phyloP scores from a whole-genome alignment of 2,329 filamentous ascomycete species.

The Exophiala sp. region DNA sequence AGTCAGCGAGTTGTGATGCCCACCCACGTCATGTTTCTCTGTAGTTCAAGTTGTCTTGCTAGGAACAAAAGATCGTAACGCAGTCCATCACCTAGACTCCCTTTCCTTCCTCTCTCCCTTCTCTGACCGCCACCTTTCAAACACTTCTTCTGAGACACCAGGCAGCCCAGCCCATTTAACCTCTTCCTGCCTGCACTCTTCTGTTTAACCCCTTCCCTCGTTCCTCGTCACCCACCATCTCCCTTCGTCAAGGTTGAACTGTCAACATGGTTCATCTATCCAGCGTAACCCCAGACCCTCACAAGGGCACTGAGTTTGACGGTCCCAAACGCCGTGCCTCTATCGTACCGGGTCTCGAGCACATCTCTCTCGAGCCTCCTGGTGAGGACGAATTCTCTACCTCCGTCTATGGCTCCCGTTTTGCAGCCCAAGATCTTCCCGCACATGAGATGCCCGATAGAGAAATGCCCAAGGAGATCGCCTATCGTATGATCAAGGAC shows the following conservation, averaged over 20 bases:
- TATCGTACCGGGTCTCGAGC: conserved; percentile 27
- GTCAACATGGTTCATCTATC: conserved; percentile 41
- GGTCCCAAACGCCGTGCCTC: conserved; percentile 17
- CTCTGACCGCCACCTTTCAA: conserved; percentile 1
- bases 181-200: background rate
- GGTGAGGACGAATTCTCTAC: conserved; percentile 55
- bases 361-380: conserved; percentile 38
- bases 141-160: background rate
- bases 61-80: background rate
- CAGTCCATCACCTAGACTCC: background rate
- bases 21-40: background rate
- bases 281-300: conserved; percentile 34
- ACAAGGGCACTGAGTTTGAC: conserved; percentile 10
- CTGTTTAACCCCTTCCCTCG: background rate
- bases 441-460: conserved; percentile 77
- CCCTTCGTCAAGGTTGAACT: background rate
- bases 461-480: conserved; percentile 86
- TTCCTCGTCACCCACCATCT: conserved; percentile 3
- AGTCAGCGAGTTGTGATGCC: no score
- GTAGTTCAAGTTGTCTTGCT: background rate
- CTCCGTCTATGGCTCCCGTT: conserved; percentile 82
- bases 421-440: conserved; percentile 74
- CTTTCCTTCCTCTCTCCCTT: background rate
- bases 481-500: conserved; percentile 97
- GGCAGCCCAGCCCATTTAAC: background rate